A percentile compares a stretch with the other conserved stretches of the same genome.
Evolutionary conservation across 148 eudicot species (phyloP).

Genomic region (Fallopia convolvulus): DNA sequence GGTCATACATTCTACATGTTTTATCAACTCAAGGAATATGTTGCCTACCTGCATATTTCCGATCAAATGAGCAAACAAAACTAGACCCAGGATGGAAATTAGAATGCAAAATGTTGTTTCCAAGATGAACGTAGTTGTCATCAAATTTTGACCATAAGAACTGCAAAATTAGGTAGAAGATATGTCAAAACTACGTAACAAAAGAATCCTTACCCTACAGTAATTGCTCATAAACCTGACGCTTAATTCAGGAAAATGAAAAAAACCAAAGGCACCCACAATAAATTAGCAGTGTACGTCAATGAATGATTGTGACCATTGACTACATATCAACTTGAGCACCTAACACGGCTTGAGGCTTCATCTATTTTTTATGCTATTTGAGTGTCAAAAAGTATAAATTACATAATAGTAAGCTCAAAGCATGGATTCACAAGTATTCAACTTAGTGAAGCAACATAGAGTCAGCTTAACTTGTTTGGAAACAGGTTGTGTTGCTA

Average conservation of each 20-base stretch:
- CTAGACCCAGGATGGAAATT: slow-evolving; percentile 53
- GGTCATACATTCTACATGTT: not conserved
- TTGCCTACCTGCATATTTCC: slow-evolving; percentile 66
- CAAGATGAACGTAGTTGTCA: slow-evolving; percentile 48
- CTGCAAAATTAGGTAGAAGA: slow-evolving; percentile 25
- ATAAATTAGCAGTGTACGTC: not conserved
- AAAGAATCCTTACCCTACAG: not conserved
- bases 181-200: slow-evolving; percentile 1
- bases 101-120: slow-evolving; percentile 57
- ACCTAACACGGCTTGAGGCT: not conserved
- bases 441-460: not conserved
- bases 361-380: not conserved
- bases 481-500: not conserved
- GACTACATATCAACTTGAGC: not conserved
- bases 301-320: not conserved
- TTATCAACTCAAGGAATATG: not conserved
- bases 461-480: not conserved
- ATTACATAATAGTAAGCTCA: not conserved
- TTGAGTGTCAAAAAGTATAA: not conserved
- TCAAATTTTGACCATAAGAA: slow-evolving; percentile 58
- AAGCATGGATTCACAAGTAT: not conserved
- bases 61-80: slow-evolving; percentile 57
- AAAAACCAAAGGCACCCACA: not conserved
- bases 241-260: not conserved
- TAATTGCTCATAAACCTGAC: not conserved